Evolutionary conservation across 306 rosid genomes (phyloP).

Genomic region (Trifolium fragiferum): DNA sequence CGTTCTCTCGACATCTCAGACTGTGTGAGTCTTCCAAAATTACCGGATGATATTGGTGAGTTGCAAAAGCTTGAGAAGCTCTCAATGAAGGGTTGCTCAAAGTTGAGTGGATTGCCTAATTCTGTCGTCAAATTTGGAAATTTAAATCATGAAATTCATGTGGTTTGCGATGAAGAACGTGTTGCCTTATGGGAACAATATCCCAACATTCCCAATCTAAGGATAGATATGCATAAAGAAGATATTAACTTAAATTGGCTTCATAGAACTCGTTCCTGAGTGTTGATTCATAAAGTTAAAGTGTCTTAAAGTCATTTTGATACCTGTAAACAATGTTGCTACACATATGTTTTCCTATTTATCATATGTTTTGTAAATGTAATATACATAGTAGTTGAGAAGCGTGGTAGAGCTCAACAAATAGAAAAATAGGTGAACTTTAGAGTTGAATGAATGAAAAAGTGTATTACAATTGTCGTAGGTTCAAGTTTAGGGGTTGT

Average conservation of each 20-base stretch:
- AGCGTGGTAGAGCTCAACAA: no score
- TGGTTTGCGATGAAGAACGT: conserved; percentile 51
- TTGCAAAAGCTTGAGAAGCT: conserved; percentile 46
- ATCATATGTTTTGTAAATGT: no score
- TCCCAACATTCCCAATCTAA: conserved; percentile 6
- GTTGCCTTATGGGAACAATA: conserved; percentile 33
- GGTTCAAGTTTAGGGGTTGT: no score
- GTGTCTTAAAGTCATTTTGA: conserved; percentile 1
- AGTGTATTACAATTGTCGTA: no score
- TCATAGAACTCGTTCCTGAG: conserved; percentile 27
- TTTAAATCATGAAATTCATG: conserved; percentile 5
- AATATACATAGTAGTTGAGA: no score
- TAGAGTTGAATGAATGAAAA: no score
- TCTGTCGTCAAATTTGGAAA: conserved; percentile 22
- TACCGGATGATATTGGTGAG: conserved; percentile 44
- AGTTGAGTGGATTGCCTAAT: conserved; percentile 36
- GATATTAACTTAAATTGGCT: conserved; percentile 48
- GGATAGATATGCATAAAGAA: conserved; percentile 22
- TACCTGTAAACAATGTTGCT: not conserved
- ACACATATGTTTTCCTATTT: no score
- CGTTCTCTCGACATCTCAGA: conserved; percentile 47
- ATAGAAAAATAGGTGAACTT: no score
- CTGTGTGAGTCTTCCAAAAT: conserved; percentile 36
- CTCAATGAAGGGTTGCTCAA: conserved; percentile 47
- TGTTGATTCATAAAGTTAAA: not conserved